Evolutionary conservation across 78 protist species (phyloP).

Genomic region (Dictyostelium brefeldianum): DNA sequence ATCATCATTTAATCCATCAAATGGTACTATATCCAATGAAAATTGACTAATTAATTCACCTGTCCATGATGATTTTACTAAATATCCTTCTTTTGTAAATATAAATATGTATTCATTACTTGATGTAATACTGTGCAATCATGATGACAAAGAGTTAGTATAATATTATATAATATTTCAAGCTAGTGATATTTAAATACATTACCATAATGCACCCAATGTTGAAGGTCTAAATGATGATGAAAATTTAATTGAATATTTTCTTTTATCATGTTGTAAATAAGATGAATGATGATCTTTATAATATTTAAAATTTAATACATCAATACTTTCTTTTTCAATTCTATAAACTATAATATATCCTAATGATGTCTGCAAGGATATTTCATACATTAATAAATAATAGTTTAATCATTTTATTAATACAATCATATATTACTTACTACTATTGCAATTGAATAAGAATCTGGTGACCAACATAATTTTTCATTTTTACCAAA

Average conservation of each 20-base stretch:
- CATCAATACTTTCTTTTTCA: constrained; percentile 32
- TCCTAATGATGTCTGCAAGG: constrained; percentile 41
- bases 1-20: constrained; percentile 25
- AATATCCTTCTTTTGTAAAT: constrained; percentile 66
- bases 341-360: constrained; percentile 66
- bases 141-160: not conserved
- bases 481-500: constrained; percentile 56
- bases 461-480: constrained; percentile 72
- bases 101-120: constrained; percentile 63
- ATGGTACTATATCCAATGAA: constrained; percentile 63
- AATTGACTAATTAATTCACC: constrained; percentile 79
- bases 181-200: not conserved
- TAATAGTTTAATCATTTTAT: not conserved
- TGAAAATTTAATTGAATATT: constrained; percentile 46
- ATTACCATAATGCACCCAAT: constrained; percentile 49
- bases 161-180: not conserved
- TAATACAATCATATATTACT: not conserved
- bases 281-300: constrained; percentile 53
- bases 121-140: constrained; percentile 43
- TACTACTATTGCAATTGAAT: constrained; percentile 75
- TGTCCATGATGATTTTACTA: constrained; percentile 66
- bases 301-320: constrained; percentile 28
- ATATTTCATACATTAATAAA: not conserved
- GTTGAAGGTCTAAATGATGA: constrained; percentile 59
- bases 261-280: constrained; percentile 34